Conservation (phyloP, 2,329 filamentous ascomycete species). For the Scedosporium aurantiacum region DNA sequence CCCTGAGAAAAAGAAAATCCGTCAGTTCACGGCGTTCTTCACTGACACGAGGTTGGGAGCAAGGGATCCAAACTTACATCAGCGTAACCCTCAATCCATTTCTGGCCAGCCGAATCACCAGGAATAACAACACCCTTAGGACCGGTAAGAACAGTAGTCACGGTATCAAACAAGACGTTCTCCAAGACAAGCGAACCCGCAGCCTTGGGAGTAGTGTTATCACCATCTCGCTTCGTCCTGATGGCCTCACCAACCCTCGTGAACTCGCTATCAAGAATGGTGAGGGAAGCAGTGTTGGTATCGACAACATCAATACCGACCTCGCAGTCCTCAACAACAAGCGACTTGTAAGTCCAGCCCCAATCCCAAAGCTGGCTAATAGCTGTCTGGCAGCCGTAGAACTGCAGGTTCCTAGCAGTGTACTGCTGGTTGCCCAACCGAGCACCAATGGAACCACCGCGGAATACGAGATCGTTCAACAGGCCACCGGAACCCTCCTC, state of each 20-base stretch:
- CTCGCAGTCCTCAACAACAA: slow-evolving; percentile 50
- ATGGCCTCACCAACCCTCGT: slow-evolving; percentile 49
- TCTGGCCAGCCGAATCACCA: slow-evolving; percentile 35
- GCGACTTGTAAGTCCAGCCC: slow-evolving; percentile 62
- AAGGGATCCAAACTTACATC: slow-evolving; percentile 8
- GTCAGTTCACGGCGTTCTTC: slow-evolving; percentile 2
- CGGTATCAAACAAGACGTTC: slow-evolving; percentile 30
- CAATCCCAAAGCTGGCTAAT: slow-evolving; percentile 67
- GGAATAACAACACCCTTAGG: slow-evolving; percentile 38
- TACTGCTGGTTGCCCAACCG: slow-evolving; percentile 59
- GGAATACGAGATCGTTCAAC: slow-evolving; percentile 58
- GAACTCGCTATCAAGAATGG: slow-evolving; percentile 64
- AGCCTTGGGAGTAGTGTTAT: slow-evolving; percentile 21
- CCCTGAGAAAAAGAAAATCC: slow-evolving; percentile 43
- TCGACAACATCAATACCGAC: slow-evolving; percentile 57
- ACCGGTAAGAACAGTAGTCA: slow-evolving; percentile 22
- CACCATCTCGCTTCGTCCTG: slow-evolving; percentile 41
- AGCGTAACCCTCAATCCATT: slow-evolving; percentile 29
- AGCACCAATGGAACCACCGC: slow-evolving; percentile 53
- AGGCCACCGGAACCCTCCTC: slow-evolving; percentile 56
- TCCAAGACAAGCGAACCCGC: slow-evolving; percentile 35
- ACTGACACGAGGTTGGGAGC: slow-evolving; percentile 30
- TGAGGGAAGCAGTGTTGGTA: slow-evolving; percentile 60
- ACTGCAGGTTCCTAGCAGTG: slow-evolving; percentile 56
- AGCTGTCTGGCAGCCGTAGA: slow-evolving; percentile 53